Conservation (phyloP, 805 yeast species). For the Wickerhamiella domercqiae region DNA sequence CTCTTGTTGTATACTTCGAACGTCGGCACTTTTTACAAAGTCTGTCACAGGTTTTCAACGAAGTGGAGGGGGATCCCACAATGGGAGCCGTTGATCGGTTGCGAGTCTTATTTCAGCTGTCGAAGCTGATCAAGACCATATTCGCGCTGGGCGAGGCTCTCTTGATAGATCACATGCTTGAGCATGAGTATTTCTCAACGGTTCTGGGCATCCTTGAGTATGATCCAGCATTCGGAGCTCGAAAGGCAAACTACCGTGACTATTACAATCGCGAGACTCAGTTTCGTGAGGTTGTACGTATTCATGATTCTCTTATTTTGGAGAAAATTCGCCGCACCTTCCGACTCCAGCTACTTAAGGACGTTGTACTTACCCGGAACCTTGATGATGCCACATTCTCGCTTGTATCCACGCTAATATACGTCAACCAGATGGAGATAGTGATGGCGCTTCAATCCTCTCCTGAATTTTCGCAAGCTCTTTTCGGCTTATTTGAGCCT, state of each 20-base stretch:
- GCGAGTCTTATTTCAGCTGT: constrained; percentile 45
- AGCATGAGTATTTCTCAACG: constrained; percentile 38
- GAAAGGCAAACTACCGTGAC: constrained; percentile 66
- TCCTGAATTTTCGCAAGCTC: constrained; percentile 35
- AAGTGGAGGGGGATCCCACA: constrained; percentile 14
- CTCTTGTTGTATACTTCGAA: constrained; percentile 41
- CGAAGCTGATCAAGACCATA: constrained; percentile 54
- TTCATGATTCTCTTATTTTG: constrained; percentile 34
- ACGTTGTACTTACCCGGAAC: constrained; percentile 68
- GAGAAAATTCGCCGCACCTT: constrained; percentile 57
- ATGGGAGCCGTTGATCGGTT: constrained; percentile 26
- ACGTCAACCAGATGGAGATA: constrained; percentile 51
- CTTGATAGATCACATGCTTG: constrained; percentile 42
- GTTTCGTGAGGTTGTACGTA: constrained; percentile 60
- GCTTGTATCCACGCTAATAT: constrained; percentile 50
- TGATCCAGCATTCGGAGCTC: constrained; percentile 71
- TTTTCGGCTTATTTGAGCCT: constrained; percentile 42
- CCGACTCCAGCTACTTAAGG: constrained; percentile 65
- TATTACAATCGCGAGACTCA: constrained; percentile 40
- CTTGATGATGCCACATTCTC: constrained; percentile 68
- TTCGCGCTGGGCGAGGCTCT: constrained; percentile 55
- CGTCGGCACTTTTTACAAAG: constrained; percentile 37
- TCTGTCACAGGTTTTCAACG: constrained; percentile 35
- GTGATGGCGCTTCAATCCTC: constrained; percentile 42
- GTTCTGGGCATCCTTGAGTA: constrained; percentile 69